Evolutionary conservation across 257 asterid species (phyloP).

Genomic region (Capsicum baccatum): DNA sequence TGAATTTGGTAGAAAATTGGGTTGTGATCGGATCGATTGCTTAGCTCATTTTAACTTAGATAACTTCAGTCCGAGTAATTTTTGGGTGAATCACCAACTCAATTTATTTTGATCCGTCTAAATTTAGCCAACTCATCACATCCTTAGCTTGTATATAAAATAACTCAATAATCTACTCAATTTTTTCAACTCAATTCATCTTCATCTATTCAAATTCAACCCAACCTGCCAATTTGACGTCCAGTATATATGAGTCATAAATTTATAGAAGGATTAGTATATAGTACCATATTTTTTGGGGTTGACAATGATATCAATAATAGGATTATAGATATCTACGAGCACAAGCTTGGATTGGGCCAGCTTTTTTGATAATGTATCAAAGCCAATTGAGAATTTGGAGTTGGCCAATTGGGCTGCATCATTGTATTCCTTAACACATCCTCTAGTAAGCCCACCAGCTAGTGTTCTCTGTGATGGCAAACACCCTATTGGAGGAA

Average conservation of each 20-base stretch:
- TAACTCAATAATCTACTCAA: no score
- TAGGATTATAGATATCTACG: constrained; percentile 45
- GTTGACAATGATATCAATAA: constrained; percentile 40
- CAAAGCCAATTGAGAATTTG: constrained; percentile 40
- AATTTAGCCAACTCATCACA: no score
- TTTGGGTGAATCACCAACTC: no score
- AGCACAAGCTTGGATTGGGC: constrained; percentile 36
- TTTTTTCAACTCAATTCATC: neutral
- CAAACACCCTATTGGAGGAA: constrained; percentile 58
- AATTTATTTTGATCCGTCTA: no score
- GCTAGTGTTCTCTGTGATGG: constrained; percentile 59
- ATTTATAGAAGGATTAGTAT: neutral
- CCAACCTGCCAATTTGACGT: neutral
- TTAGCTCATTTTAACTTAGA: no score
- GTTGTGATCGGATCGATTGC: no score
- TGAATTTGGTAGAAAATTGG: no score
- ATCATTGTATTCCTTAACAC: constrained; percentile 43
- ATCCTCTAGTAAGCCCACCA: constrained; percentile 45
- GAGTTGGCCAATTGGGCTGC: constrained; percentile 48
- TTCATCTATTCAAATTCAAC: neutral
- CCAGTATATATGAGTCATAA: neutral
- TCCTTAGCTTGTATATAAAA: no score
- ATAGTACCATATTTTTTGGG: constrained; percentile 48
- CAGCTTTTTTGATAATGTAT: constrained; percentile 33
- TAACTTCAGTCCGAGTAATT: no score